Percentiles rank a stretch among this genome's conserved stretches.
Conservation (phyloP, 768 basidiomycete genomes). For the Trametes elegans region DNA sequence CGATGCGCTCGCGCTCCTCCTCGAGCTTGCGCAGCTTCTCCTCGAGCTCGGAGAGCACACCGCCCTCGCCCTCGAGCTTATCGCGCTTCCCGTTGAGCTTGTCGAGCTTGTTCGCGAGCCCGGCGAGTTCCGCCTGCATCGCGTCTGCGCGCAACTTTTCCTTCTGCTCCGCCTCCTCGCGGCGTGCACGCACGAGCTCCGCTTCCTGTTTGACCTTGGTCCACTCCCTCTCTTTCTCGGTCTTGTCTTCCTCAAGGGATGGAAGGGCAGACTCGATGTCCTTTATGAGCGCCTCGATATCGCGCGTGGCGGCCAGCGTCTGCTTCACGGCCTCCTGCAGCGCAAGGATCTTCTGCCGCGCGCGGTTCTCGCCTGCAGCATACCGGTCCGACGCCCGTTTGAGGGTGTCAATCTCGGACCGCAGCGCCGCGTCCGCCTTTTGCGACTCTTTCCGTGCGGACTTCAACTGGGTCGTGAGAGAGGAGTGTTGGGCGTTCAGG, state of each 20-base stretch:
- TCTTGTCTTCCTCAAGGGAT: constrained; percentile 40
- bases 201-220: constrained; percentile 42
- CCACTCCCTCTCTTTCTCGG: constrained; percentile 45
- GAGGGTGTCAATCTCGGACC: constrained; percentile 80
- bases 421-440: constrained; percentile 76
- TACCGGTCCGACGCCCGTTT: constrained; percentile 84
- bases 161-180: constrained; percentile 47
- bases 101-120: constrained; percentile 62
- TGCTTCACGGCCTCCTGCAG: constrained; percentile 87
- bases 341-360: constrained; percentile 82
- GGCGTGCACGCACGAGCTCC: constrained; percentile 41
- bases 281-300: constrained; percentile 40
- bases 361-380: constrained; percentile 68
- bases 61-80: constrained; percentile 51
- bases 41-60: constrained; percentile 63
- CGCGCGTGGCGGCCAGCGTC: constrained; percentile 47
- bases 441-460: constrained; percentile 77
- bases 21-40: constrained; percentile 59
- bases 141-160: constrained; percentile 54
- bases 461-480: constrained; percentile 69
- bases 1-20: constrained; percentile 53
- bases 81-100: constrained; percentile 63
- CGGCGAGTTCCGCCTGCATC: constrained; percentile 56
- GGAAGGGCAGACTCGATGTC: constrained; percentile 42
- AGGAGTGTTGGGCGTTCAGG: constrained; percentile 64